These are phyloP conservation scores for Camptophora hylomeconis DNA, from an alignment of 2,329 filamentous ascomycete species.

Conservation along the genomic window DNA sequence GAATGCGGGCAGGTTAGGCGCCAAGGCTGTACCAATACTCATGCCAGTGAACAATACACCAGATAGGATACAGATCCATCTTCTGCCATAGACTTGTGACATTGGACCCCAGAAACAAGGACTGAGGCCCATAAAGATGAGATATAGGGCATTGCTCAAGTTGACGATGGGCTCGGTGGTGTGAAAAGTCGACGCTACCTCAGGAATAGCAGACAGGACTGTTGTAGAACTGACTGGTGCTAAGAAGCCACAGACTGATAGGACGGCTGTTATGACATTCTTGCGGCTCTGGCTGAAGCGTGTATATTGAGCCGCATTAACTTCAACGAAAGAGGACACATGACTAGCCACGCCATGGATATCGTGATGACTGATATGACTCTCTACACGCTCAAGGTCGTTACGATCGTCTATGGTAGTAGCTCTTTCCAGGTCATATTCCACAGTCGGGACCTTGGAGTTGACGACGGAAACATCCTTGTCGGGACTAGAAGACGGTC, in stretches of 20 bases:
- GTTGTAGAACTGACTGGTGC: conserved; percentile 64
- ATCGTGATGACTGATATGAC: conserved; percentile 21
- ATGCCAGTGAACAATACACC: conserved; percentile 53
- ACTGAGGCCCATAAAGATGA: conserved; percentile 59
- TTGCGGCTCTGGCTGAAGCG: conserved; percentile 51
- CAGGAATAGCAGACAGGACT: conserved; percentile 59
- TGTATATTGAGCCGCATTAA: conserved; percentile 47
- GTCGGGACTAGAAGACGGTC: too few species aligned
- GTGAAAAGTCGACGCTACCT: conserved; percentile 52
- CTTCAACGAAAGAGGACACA: conserved; percentile 18
- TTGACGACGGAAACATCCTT: background rate
- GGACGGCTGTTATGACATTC: conserved; percentile 50
- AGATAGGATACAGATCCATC: conserved; percentile 46
- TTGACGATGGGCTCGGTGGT: conserved; percentile 60
- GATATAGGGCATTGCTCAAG: conserved; percentile 61
- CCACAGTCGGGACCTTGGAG: conserved; percentile 1
- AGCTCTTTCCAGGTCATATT: conserved; percentile 4
- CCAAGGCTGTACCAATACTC: conserved; percentile 58
- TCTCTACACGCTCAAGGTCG: conserved; percentile 21
- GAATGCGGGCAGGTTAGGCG: conserved; percentile 57
- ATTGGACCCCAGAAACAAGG: conserved; percentile 62
- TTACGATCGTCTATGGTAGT: conserved; percentile 4
- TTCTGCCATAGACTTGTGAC: conserved; percentile 50
- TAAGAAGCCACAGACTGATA: conserved; percentile 64
- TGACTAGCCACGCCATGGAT: conserved; percentile 12